phyloP scores from a whole-genome alignment of 169 alveolate genomes.

The Babesia bigemina region DNA sequence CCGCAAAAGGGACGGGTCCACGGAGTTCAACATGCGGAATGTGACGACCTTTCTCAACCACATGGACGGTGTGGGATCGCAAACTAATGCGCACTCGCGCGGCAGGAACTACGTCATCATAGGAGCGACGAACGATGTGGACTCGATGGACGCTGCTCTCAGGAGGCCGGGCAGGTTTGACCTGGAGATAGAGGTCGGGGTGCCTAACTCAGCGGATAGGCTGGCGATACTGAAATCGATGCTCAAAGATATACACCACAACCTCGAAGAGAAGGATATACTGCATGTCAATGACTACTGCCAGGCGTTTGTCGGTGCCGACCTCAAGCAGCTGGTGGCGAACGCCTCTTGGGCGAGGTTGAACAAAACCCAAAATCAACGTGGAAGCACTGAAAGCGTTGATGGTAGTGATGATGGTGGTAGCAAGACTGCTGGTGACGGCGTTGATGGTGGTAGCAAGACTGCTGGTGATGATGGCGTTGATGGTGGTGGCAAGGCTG shows the following conservation, averaged over 20 bases:
- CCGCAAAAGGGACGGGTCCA: slow-evolving; percentile 58
- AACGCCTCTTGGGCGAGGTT: slow-evolving; percentile 62
- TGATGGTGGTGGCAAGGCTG: too few species aligned
- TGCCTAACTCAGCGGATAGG: slow-evolving; percentile 91
- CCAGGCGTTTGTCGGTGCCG: slow-evolving; percentile 89
- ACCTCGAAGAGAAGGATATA: slow-evolving; percentile 59
- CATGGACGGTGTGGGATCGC: slow-evolving; percentile 49
- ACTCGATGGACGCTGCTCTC: slow-evolving; percentile 89
- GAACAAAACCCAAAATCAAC: slow-evolving; percentile 7
- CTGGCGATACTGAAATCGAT: slow-evolving; percentile 79
- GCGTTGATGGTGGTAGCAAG: too few species aligned
- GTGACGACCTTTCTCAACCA: slow-evolving; percentile 51
- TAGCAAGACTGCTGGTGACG: too few species aligned
- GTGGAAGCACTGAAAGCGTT: background rate
- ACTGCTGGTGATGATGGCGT: too few species aligned
- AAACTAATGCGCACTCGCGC: background rate
- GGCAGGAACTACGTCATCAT: slow-evolving; percentile 76
- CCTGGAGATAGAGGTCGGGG: slow-evolving; percentile 90
- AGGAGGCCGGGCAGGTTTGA: slow-evolving; percentile 98
- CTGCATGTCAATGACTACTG: slow-evolving; percentile 70
- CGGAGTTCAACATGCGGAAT: slow-evolving; percentile 22
- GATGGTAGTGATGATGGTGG: background rate
- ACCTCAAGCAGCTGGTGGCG: slow-evolving; percentile 73
- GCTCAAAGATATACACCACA: slow-evolving; percentile 68
- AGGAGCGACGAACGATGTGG: slow-evolving; percentile 91